Evolutionary conservation across 73 alveolate species (phyloP), one percentile per base, ranked within the genome.

Genomic region (Paramecium biaurelia): DNA sequence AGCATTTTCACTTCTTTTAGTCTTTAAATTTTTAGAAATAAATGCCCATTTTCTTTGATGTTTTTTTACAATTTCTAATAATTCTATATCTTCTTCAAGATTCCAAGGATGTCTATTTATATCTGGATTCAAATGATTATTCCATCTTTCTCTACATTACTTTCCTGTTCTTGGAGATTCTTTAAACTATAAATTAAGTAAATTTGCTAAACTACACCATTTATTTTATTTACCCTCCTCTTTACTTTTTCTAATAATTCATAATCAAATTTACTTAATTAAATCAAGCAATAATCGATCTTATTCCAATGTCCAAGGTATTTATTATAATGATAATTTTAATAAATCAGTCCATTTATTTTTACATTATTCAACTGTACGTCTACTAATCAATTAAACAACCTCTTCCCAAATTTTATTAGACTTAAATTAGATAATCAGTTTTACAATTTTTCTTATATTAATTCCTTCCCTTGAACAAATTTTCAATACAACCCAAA

Each of bases 61-160:
- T 72, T 95, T 95, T 34, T 86, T 87, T 57, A 94, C 96, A 57
- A 93, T 93, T 86, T 94, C 95, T 12, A 97, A 70, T 59, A 97
- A 70, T 47, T 86, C 82, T 41, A 95, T 82, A 84, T 95, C 98
- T 92, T 97, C 99, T 92, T 93, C 94, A 41, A 89, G 74, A 58
- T 93, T 89, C 98, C 98, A 97, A 67, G 92, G 92, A n/a, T 95
- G 94, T 86, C 96, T 97, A 45, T 93, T 94, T 6, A 97, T 95
- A 12, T 84, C 88, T 42, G 99, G 99, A 70, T 97, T 96, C 5
- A 97, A 88, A 76, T 97, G 98, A 59, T 97, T 97, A 89, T 94
- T 94, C 98, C 99, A 97, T 76, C 99, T 92, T 92, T 97, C 99
- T 79, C 99, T 67, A 67, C 99, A 97, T 82, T 97, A 95, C 89